Evolutionary conservation across 2,329 filamentous ascomycete genomes (phyloP).

Genomic region (Trichophyton mentagrophytes): DNA sequence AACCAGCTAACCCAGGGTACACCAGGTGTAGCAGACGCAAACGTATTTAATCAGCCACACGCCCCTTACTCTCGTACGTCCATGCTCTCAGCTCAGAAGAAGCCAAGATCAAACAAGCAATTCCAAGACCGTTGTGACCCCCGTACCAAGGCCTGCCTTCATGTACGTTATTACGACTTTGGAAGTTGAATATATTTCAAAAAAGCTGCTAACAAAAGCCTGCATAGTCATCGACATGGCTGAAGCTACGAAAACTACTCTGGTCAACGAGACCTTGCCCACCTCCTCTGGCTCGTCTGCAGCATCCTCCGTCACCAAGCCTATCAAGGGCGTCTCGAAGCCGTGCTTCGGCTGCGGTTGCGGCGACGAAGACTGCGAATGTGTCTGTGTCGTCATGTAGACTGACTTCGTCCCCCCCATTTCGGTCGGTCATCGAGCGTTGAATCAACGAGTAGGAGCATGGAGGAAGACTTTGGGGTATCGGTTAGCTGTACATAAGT

Average conservation of each 20-base stretch:
- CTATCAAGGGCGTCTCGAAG: slow-evolving; percentile 28
- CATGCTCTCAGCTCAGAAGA: neutral
- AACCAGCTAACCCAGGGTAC: neutral
- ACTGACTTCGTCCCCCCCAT: neutral
- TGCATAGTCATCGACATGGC: slow-evolving; percentile 5
- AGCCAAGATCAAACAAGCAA: neutral
- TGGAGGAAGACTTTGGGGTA: neutral
- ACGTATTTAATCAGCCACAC: neutral
- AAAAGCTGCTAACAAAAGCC: too few relatives aligned
- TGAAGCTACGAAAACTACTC: slow-evolving; percentile 6
- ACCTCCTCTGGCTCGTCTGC: slow-evolving; percentile 22
- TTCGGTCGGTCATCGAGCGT: neutral
- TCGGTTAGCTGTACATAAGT: neutral
- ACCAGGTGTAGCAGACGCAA: neutral
- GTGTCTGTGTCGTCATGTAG: slow-evolving; percentile 31
- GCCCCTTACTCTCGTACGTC: neutral
- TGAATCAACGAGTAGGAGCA: neutral
- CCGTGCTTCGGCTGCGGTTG: slow-evolving; percentile 33
- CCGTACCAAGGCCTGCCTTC: neutral
- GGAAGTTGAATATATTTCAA: too few relatives aligned
- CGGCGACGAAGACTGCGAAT: slow-evolving; percentile 31
- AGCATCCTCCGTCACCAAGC: slow-evolving; percentile 24
- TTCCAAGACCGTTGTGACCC: neutral
- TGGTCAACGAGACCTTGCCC: slow-evolving; percentile 24
- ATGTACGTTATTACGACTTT: neutral